phyloP scores from a whole-genome alignment of 1,284 basidiomycete genomes.

The Cutaneotrichosporon sp. region DNA sequence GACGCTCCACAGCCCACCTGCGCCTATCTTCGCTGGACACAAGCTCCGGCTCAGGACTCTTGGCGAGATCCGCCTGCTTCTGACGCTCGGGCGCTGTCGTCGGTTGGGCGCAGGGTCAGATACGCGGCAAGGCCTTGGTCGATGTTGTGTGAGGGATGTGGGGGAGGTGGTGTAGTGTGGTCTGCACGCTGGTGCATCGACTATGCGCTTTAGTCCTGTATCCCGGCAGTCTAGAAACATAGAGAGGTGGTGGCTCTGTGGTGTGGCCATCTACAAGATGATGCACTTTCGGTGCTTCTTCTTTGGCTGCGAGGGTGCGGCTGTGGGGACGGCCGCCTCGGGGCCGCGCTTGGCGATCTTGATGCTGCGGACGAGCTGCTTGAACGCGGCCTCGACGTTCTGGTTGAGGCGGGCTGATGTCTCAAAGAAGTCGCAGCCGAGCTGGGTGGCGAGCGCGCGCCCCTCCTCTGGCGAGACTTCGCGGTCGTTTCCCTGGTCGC shows the following conservation, averaged over 20 bases:
- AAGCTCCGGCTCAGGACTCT: background rate
- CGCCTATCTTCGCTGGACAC: background rate
- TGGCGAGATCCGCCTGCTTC: background rate
- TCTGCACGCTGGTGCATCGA: constrained; percentile 1
- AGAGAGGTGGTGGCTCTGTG: background rate
- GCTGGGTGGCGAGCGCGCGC: constrained; percentile 74
- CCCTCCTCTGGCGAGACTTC: constrained; percentile 91
- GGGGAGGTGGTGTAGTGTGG: background rate
- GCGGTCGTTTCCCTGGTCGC: constrained; percentile 72
- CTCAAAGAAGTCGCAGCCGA: constrained; percentile 94
- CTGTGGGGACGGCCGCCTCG: constrained; percentile 12
- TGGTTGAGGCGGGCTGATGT: constrained; percentile 93
- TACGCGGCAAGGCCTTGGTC: background rate
- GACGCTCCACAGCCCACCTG: too few relatives aligned
- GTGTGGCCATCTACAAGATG: constrained; percentile 42
- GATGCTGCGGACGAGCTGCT: constrained; percentile 83
- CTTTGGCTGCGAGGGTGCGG: constrained; percentile 18
- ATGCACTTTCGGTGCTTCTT: constrained; percentile 53
- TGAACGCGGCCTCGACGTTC: constrained; percentile 94
- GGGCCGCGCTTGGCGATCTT: constrained; percentile 47
- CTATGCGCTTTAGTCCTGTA: constrained; percentile 6
- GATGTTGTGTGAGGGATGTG: too few relatives aligned
- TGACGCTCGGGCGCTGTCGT: background rate
- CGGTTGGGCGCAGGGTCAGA: background rate
- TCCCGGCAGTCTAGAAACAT: constrained; percentile 7